Evolutionary conservation across 768 basidiomycete genomes (phyloP).

Genomic region (Cystobasidium onofrii): DNA sequence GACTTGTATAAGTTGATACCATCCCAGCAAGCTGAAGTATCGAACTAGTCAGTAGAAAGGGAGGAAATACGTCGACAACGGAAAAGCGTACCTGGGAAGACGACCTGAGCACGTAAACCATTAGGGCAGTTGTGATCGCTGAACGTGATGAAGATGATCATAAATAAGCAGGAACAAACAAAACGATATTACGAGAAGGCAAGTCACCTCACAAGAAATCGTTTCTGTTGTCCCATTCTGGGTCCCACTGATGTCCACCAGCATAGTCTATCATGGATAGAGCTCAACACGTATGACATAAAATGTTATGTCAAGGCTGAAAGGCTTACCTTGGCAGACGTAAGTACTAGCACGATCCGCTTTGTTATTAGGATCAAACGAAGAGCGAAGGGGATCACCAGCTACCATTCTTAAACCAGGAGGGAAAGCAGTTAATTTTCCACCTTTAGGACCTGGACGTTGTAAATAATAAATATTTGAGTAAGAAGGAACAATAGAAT

Average conservation of each 20-base stretch:
- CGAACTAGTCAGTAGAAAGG: not conserved
- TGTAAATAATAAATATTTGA: conserved; percentile 44
- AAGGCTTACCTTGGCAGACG: conserved; percentile 43
- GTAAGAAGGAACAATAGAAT: conserved; percentile 42
- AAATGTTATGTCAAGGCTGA: not conserved
- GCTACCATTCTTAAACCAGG: conserved; percentile 47
- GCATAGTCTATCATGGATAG: not conserved
- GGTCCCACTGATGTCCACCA: conserved; percentile 30
- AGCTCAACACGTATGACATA: not conserved
- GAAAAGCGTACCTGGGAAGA: conserved; percentile 43
- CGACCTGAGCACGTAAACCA: conserved; percentile 46
- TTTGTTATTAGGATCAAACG: conserved; percentile 42
- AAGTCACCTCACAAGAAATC: conserved; percentile 42
- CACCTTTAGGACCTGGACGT: conserved; percentile 43
- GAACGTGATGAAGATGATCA: not conserved
- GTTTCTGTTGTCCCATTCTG: conserved; percentile 44
- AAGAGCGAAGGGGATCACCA: conserved; percentile 45
- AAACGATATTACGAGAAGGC: too few species aligned
- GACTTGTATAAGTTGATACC: conserved; percentile 45
- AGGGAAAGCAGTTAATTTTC: conserved; percentile 45
- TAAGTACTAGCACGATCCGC: conserved; percentile 45
- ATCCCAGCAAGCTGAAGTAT: conserved; percentile 44
- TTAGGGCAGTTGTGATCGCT: conserved; percentile 45
- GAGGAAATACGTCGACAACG: not conserved
- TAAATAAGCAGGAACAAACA: not conserved